A percentile compares a stretch with the other conserved stretches of the same genome.
phyloP scores from a whole-genome alignment of 306 rosid species.

The Begonia peltatifolia region DNA sequence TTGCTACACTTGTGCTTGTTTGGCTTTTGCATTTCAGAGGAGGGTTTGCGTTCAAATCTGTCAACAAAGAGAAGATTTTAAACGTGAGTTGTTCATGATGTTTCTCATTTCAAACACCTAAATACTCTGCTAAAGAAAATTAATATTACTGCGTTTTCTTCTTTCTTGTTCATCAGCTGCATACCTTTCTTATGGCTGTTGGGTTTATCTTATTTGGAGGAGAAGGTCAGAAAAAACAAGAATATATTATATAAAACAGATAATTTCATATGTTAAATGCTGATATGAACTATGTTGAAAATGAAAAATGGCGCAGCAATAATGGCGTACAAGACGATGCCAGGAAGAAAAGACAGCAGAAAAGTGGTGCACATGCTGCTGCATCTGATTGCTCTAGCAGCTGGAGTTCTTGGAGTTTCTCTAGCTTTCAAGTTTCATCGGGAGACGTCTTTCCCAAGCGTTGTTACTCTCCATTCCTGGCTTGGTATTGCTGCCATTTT shows the following conservation, averaged over 20 bases:
- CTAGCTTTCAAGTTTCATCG: constrained; percentile 30
- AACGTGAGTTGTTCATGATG: constrained; percentile 24
- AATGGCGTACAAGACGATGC: constrained; percentile 36
- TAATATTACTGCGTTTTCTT: not conserved
- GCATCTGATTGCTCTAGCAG: constrained; percentile 38
- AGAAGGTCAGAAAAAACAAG: constrained; percentile 33
- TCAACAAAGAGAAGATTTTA: constrained; percentile 26
- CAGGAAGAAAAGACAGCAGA: constrained; percentile 16
- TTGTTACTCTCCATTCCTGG: constrained; percentile 63
- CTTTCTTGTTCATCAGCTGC: constrained; percentile 28
- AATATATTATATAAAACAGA: too few species aligned
- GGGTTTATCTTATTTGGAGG: constrained; percentile 53
- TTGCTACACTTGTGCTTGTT: constrained; percentile 36
- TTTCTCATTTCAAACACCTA: not conserved
- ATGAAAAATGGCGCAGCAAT: constrained; percentile 28
- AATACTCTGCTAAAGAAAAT: not conserved
- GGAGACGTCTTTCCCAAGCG: constrained; percentile 6
- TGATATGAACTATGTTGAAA: not conserved
- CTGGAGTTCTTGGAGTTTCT: constrained; percentile 34
- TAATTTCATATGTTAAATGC: too few species aligned
- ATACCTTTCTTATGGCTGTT: constrained; percentile 47
- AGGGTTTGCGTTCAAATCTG: constrained; percentile 53
- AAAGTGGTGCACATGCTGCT: constrained; percentile 33
- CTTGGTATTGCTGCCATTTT: constrained; percentile 45
- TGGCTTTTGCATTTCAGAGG: constrained; percentile 45